These are phyloP conservation scores for Fraxinus albicans DNA, from an alignment of 305 asterid genomes.

Conservation along the genomic window DNA sequence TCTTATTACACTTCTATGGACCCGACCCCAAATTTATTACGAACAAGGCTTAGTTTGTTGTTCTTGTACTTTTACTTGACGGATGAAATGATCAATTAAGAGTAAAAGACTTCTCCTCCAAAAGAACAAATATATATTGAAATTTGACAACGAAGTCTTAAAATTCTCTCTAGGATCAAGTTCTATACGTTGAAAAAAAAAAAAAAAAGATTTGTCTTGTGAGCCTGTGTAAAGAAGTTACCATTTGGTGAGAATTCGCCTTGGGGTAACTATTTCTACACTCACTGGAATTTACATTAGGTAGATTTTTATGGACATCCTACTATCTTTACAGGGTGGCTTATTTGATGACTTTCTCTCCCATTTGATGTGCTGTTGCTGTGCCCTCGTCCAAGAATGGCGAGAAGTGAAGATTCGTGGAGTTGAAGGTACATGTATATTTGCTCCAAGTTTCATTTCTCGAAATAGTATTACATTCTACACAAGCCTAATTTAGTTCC, in stretches of 20 bases:
- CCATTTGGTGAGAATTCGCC: neutral
- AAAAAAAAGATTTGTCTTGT: neutral
- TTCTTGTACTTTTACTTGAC: neutral
- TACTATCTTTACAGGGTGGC: constrained; percentile 60
- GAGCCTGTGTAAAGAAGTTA: neutral
- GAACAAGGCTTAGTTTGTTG: neutral
- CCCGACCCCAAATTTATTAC: neutral
- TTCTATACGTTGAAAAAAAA: neutral
- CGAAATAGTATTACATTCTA: neutral
- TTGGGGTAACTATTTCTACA: neutral
- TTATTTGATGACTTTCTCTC: constrained; percentile 74
- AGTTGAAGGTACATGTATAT: constrained; percentile 45
- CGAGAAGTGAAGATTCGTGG: constrained; percentile 77
- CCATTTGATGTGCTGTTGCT: constrained; percentile 89
- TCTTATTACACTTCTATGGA: neutral
- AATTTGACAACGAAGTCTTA: neutral
- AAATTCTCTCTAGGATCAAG: neutral
- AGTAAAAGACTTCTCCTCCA: neutral
- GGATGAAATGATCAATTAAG: neutral
- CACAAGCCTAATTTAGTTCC: neutral
- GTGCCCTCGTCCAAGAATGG: constrained; percentile 90
- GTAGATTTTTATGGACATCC: neutral
- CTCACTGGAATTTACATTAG: neutral
- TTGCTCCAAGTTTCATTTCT: neutral
- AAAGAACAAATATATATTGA: neutral